These are phyloP conservation scores for Kwoniella sp. DNA, from an alignment of 768 basidiomycete genomes.

Conservation along the genomic window DNA sequence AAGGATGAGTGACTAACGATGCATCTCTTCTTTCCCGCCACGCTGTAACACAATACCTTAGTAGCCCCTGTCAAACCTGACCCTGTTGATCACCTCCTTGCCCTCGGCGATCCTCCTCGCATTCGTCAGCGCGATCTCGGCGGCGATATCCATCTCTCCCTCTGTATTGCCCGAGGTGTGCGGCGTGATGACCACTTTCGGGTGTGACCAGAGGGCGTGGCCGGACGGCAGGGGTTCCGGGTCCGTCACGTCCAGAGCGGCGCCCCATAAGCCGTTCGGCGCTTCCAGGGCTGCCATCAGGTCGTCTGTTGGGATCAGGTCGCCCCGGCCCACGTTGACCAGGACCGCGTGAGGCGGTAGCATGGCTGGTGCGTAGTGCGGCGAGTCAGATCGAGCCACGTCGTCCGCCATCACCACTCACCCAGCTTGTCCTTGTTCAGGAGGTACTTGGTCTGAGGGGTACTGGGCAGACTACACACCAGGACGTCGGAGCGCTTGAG, in stretches of 20 bases:
- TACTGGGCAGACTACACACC: slow-evolving; percentile 42
- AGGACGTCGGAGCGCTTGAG: slow-evolving; percentile 40
- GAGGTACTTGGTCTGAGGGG: slow-evolving; percentile 31
- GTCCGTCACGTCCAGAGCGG: slow-evolving; percentile 49
- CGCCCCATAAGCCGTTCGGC: slow-evolving; percentile 32
- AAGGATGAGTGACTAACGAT: too few species aligned
- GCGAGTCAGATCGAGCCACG: too few species aligned
- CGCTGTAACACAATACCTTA: slow-evolving; percentile 1
- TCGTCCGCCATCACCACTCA: slow-evolving; percentile 17
- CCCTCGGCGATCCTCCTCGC: slow-evolving; percentile 33
- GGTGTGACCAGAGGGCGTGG: slow-evolving; percentile 50
- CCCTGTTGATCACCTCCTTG: slow-evolving; percentile 22
- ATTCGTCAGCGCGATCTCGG: slow-evolving; percentile 44
- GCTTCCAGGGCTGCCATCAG: slow-evolving; percentile 30
- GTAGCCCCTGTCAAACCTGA: slow-evolving; percentile 35
- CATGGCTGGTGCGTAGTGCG: slow-evolving; percentile 15
- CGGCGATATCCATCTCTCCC: slow-evolving; percentile 35
- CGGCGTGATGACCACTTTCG: slow-evolving; percentile 50
- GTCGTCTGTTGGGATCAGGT: slow-evolving; percentile 46
- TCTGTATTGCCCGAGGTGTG: slow-evolving; percentile 47
- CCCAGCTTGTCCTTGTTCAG: slow-evolving; percentile 36
- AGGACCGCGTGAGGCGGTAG: slow-evolving; percentile 47
- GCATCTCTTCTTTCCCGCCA: background rate
- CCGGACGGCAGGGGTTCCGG: slow-evolving; percentile 50
- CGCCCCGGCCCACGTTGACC: slow-evolving; percentile 51